These are phyloP conservation scores for Aspergillus novofumigatus DNA, from an alignment of 2,329 filamentous ascomycete species.

Conservation along the genomic window DNA sequence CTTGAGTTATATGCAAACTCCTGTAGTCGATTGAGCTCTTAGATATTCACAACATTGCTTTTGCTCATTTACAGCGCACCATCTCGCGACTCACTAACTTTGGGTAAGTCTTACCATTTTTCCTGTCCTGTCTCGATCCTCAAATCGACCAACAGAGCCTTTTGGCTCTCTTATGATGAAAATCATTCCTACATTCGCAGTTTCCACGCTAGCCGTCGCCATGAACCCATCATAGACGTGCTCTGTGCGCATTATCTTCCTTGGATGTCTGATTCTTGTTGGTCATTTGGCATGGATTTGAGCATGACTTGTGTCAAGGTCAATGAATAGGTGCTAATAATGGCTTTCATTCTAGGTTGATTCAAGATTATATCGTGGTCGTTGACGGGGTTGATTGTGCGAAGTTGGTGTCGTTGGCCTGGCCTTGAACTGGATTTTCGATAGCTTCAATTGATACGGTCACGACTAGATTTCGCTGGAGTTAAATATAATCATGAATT, in stretches of 20 bases:
- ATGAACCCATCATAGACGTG: slow-evolving; percentile 33
- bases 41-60: too few species aligned
- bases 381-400: background rate
- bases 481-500: background rate
- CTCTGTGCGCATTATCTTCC: slow-evolving; percentile 36
- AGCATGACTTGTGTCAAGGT: slow-evolving; percentile 6
- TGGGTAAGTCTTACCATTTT: slow-evolving; percentile 17
- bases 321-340: slow-evolving; percentile 11
- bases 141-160: slow-evolving; percentile 17
- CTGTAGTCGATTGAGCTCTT: background rate
- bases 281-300: background rate
- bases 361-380: background rate
- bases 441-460: background rate
- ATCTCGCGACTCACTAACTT: slow-evolving; percentile 8
- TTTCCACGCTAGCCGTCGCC: slow-evolving; percentile 38
- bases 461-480: background rate
- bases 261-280: slow-evolving; percentile 34
- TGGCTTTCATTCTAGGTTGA: background rate
- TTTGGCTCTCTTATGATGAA: slow-evolving; percentile 35
- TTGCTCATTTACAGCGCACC: background rate
- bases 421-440: background rate
- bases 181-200: slow-evolving; percentile 41
- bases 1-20: slow-evolving; percentile 8
- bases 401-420: background rate
- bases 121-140: slow-evolving; percentile 6